Evolutionary conservation across 1,284 basidiomycete genomes (phyloP), one percentile per base, ranked within the genome.

Genomic region (Rhodotorula sp.): DNA sequence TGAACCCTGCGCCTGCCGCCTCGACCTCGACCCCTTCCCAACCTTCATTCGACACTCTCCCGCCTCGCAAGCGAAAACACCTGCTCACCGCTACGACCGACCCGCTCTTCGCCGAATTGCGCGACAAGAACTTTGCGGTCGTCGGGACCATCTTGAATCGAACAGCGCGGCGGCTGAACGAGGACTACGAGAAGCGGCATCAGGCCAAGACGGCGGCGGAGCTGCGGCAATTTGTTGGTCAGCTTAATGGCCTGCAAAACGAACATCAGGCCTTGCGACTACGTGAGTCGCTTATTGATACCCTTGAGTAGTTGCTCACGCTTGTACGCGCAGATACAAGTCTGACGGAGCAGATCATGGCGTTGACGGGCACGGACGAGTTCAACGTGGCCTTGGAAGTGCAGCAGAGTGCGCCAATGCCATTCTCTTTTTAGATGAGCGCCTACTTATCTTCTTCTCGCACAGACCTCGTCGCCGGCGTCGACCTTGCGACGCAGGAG

Each of bases 331-430:
- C 76, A 96, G 94, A 99, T 80, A 99, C 94, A 59, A 89, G 89
- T 22, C 80, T 99, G 49, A 94, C 93, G n/a, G 96, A 99, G 81
- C 83, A 91, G 78, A 84, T 99, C 55, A 87, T 94, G 76, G 87
- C 89, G 20, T 83, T 89, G 73, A 98, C 94, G 2, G 85, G 87
- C 65, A 90, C 89, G n/a, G 91, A 95, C 51, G 83, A 89, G 63
- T 99, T 99, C 83, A 93, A 93, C 81, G 90, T 88, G 78, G 89
- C 89, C 29, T 84, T 99, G 17, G 95, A 99, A 82, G 90, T 96
- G 27, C 95, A 99, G 79, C 96, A 99, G 80, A 98, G 92, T 92
- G 76, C 74, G 86, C n/a, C 78, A 51, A 27, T 70, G 0, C 27
- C 4, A 27, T 7, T 22, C 29, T 20, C 2, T 0, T 20, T 30